phyloP scores from a whole-genome alignment of 768 basidiomycete genomes.

The Podaxis sp. region DNA sequence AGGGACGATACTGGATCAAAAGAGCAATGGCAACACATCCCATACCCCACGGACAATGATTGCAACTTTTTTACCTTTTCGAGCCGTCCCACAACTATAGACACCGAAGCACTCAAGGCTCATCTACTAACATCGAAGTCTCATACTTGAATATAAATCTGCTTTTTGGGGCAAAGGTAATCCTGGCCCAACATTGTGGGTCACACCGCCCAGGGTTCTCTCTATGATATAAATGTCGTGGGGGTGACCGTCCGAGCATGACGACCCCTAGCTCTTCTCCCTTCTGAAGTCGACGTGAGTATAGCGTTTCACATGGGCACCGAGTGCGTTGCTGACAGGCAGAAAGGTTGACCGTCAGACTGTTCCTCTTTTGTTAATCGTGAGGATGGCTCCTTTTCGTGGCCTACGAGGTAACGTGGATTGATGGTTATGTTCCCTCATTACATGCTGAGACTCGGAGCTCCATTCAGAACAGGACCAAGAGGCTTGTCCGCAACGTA shows the following conservation, averaged over 20 bases:
- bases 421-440: not conserved
- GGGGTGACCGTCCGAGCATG: not conserved
- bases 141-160: slow-evolving; percentile 7
- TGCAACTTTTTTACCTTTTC: slow-evolving; percentile 1
- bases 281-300: slow-evolving; percentile 21
- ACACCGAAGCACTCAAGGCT: slow-evolving; percentile 4
- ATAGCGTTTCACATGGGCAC: not conserved
- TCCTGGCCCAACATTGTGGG: slow-evolving; percentile 13
- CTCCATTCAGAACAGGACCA: not conserved
- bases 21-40: not conserved
- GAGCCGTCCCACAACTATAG: slow-evolving; percentile 3
- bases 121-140: not conserved
- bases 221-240: slow-evolving; percentile 15
- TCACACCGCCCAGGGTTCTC: not conserved
- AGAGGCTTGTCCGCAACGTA: not conserved
- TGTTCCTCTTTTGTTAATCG: slow-evolving; percentile 4
- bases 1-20: not conserved
- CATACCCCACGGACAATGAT: not conserved
- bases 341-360: slow-evolving; percentile 20
- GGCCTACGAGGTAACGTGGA: not conserved
- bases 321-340: not conserved
- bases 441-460: not conserved
- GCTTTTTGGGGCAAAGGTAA: slow-evolving; percentile 7
- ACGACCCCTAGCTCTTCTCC: slow-evolving; percentile 13
- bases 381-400: not conserved